phyloP scores from a whole-genome alignment of 495 filamentous ascomycete species.

The Lineolata rhizophorae region DNA sequence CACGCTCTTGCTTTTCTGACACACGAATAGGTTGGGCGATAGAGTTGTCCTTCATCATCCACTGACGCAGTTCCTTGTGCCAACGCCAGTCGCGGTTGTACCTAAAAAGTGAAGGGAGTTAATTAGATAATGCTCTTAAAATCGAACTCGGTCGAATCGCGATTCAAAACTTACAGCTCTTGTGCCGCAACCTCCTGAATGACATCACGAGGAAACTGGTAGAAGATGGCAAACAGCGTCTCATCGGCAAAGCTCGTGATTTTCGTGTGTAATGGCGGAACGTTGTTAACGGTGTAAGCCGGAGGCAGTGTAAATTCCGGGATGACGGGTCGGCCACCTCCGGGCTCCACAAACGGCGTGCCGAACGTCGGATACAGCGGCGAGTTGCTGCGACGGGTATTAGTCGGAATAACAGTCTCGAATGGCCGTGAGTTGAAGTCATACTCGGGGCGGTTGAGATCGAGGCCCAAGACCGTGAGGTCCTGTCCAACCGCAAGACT shows the following conservation, averaged over 20 bases:
- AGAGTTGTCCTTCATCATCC: conserved; percentile 73
- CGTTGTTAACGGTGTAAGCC: conserved; percentile 74
- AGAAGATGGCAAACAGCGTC: conserved; percentile 88
- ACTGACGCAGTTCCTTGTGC: conserved; percentile 71
- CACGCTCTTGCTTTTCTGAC: conserved; percentile 50
- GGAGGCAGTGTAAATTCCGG: conserved; percentile 60
- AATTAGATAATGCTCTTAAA: not conserved
- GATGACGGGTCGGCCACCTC: conserved; percentile 42
- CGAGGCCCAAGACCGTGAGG: conserved; percentile 50
- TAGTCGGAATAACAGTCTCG: conserved; percentile 17
- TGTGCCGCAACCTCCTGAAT: conserved; percentile 67
- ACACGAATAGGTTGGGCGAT: conserved; percentile 43
- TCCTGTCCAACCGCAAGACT: conserved; percentile 60
- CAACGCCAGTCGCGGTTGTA: conserved; percentile 68
- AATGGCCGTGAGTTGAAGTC: conserved; percentile 11
- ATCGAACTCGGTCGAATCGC: not conserved
- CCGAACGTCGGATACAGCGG: conserved; percentile 42
- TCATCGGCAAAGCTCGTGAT: conserved; percentile 73
- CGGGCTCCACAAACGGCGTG: conserved; percentile 47
- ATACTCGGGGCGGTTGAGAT: conserved; percentile 62
- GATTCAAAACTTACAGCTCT: conserved; percentile 37
- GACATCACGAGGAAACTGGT: conserved; percentile 63
- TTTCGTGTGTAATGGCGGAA: conserved; percentile 56
- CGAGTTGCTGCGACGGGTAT: conserved; percentile 20
- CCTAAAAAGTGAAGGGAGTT: too few species aligned